These are phyloP conservation scores for Stellera chamaejasme DNA, from an alignment of 345 rosid species.

Conservation along the genomic window DNA sequence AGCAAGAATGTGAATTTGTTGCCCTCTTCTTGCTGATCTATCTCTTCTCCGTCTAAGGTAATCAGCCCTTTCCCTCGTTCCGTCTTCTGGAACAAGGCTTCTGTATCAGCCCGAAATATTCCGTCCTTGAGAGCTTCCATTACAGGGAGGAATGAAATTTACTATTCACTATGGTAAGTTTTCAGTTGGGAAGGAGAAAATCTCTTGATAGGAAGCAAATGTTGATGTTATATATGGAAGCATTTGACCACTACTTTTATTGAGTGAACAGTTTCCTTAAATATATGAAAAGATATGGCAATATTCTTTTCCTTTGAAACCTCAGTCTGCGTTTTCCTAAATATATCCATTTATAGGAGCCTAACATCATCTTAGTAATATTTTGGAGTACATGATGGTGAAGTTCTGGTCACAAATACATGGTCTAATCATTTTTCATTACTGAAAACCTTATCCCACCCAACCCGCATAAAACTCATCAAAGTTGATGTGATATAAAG, in stretches of 20 bases:
- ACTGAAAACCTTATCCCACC: too few species aligned
- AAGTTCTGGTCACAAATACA: too few species aligned
- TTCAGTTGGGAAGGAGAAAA: conserved; percentile 10
- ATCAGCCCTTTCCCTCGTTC: conserved; percentile 9
- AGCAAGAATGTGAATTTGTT: conserved; percentile 15
- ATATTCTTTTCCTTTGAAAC: conserved; percentile 20
- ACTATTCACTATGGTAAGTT: conserved; percentile 1
- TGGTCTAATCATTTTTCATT: too few species aligned
- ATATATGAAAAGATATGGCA: conserved; percentile 16
- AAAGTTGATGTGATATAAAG: neutral
- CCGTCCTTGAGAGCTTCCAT: conserved; percentile 34
- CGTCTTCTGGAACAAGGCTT: conserved; percentile 18
- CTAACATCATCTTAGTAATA: too few species aligned
- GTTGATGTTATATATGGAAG: conserved; percentile 28
- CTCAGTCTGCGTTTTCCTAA: conserved; percentile 7
- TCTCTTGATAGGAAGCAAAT: conserved; percentile 7
- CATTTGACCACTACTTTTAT: conserved; percentile 5
- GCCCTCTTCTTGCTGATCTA: conserved; percentile 14
- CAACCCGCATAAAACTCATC: neutral
- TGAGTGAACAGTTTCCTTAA: conserved; percentile 8
- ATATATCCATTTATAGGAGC: conserved; percentile 5
- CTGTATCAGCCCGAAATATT: conserved; percentile 22
- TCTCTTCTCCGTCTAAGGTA: conserved; percentile 13
- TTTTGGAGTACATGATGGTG: too few species aligned
- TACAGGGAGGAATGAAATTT: conserved; percentile 1